Evolutionary conservation across 306 rosid species (phyloP).

Genomic region (Cucumis hystrix): DNA sequence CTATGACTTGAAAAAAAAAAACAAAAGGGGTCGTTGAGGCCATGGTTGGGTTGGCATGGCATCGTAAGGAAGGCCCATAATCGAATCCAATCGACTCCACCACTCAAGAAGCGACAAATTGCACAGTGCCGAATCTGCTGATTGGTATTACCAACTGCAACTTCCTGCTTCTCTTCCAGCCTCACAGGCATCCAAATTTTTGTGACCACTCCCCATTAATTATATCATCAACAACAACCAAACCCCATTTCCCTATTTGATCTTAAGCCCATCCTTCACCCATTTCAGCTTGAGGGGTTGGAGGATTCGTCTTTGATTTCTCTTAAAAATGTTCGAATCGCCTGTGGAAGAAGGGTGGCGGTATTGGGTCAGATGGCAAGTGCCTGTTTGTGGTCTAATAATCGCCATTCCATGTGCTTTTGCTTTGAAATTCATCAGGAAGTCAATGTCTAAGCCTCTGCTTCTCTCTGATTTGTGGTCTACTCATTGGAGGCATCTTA

Average conservation of each 20-base stretch:
- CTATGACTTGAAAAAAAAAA: too few relatives aligned
- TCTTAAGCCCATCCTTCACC: background rate
- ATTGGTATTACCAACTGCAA: background rate
- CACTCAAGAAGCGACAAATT: background rate
- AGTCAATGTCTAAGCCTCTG: background rate
- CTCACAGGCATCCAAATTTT: background rate
- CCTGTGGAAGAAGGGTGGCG: background rate
- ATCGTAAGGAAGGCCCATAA: background rate
- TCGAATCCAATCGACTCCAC: background rate
- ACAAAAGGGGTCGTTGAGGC: too few relatives aligned
- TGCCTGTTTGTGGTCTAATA: constrained; percentile 8
- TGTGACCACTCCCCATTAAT: background rate
- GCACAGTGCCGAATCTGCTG: background rate
- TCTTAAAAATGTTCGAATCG: background rate
- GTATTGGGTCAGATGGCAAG: constrained; percentile 18
- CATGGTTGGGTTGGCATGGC: background rate
- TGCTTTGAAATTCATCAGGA: constrained; percentile 4
- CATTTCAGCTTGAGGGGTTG: background rate
- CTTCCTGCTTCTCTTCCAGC: background rate
- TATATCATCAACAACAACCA: background rate
- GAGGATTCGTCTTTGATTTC: background rate
- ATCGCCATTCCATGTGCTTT: background rate
- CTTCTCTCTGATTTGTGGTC: constrained; percentile 1
- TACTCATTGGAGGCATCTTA: constrained; percentile 6
- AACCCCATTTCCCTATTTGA: background rate